Evolutionary conservation across 306 rosid genomes (phyloP), one percentile per base, ranked within the genome.

Genomic region (Trifolium repens): DNA sequence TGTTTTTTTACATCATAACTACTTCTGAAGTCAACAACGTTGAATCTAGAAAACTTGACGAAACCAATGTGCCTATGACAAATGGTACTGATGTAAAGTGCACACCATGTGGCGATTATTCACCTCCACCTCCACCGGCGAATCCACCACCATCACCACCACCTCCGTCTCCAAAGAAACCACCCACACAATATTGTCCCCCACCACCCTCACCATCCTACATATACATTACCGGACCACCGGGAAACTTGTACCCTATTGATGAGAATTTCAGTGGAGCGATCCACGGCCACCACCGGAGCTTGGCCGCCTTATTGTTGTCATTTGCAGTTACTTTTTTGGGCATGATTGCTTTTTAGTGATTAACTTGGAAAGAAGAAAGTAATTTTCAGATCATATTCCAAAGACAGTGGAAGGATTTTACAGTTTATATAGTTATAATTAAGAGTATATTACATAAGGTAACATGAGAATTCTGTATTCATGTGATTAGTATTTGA

Each of bases 151-250:
- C 88, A 2, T 37, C 81, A 1, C 80, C 81, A 5, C 88, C 88
- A 5, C 82, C 86, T 0, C 84, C 80, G 2, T 40, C 84, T 1
- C 83, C 85, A 0, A 78, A 78, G 71, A 85, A 85, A 67, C 26
- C 75, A 30, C 71, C 85, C 0, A 32, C 85, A 2, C 17, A 32
- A 5, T 46, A 85, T 6, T 81, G 85, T 24, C 85, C 85, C 0
- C 88, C 88, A 13, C 87, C 87, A 1, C 88, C 86, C 0, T 84
- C 87, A 5, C 39, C 83, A 4, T 53, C 84, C 0, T 59, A 11
- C 50, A 47, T 75, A 4, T 85, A 85, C 81, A 74, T 81, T 22
- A 85, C 85, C n/a, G 88, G 85, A 8, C 88, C 88, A 9, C 88
- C 88, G 2, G 84, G 84, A 17, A 73, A 81, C 57, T 53, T 85